Percentiles rank a stretch among this genome's conserved stretches.
Conservation (phyloP, 495 filamentous ascomycete genomes). For the Venustampulla echinocandica region DNA sequence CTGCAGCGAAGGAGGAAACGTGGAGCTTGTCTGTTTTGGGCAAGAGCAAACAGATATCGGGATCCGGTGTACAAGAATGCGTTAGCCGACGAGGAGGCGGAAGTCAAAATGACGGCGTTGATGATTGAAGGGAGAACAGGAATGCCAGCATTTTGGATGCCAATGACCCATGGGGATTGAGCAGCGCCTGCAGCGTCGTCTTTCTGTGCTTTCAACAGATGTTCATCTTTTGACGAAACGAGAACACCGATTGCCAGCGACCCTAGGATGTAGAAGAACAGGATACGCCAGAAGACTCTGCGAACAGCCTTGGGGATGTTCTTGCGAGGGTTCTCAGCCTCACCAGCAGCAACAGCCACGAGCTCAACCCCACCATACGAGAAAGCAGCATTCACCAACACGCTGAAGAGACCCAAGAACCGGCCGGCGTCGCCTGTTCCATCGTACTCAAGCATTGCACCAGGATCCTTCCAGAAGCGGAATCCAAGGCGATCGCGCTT, state of each 20-base stretch:
- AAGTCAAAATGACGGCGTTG: slow-evolving; percentile 63
- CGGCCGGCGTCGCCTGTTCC: slow-evolving; percentile 30
- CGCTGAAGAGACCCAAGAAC: slow-evolving; percentile 34
- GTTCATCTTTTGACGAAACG: slow-evolving; percentile 50
- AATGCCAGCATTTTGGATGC: slow-evolving; percentile 57
- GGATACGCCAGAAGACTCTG: slow-evolving; percentile 40
- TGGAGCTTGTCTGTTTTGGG: slow-evolving; percentile 53
- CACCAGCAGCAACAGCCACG: slow-evolving; percentile 45
- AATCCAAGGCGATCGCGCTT: slow-evolving; percentile 48
- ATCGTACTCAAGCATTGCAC: slow-evolving; percentile 35
- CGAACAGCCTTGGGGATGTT: slow-evolving; percentile 45
- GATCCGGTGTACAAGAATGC: slow-evolving; percentile 55
- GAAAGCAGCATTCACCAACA: slow-evolving; percentile 44
- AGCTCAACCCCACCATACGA: slow-evolving; percentile 50
- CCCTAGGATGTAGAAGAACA: slow-evolving; percentile 50
- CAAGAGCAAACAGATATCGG: slow-evolving; percentile 55
- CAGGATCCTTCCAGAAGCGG: slow-evolving; percentile 67
- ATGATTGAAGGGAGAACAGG: slow-evolving; percentile 52
- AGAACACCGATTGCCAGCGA: slow-evolving; percentile 50
- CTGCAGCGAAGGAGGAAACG: slow-evolving; percentile 48
- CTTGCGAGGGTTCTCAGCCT: slow-evolving; percentile 34
- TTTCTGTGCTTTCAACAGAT: slow-evolving; percentile 43
- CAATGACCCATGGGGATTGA: slow-evolving; percentile 56
- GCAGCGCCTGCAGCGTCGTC: slow-evolving; percentile 41
- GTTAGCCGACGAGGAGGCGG: slow-evolving; percentile 64